Conservation (phyloP, 805 yeast genomes). For the Babjeviella inositovora region DNA sequence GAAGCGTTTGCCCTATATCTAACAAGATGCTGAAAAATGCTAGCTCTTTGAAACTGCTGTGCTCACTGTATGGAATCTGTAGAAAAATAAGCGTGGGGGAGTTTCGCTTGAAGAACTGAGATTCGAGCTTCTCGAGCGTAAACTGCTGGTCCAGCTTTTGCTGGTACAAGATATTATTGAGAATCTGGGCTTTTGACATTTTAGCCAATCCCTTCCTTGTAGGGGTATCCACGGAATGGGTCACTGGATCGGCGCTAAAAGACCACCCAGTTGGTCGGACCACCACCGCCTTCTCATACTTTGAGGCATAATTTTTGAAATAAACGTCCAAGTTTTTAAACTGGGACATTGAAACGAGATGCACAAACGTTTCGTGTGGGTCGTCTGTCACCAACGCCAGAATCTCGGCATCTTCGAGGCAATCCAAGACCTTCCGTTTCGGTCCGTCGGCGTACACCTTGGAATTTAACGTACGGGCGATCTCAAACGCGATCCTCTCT, state of each 20-base stretch:
- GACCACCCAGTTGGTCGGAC: constrained; percentile 90
- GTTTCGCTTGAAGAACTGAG: constrained; percentile 13
- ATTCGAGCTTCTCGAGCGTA: constrained; percentile 10
- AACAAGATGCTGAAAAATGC: constrained; percentile 43
- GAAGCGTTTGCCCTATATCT: constrained; percentile 37
- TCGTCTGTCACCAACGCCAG: constrained; percentile 21
- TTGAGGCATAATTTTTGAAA: constrained; percentile 24
- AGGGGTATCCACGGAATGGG: constrained; percentile 3
- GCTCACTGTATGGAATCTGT: constrained; percentile 86
- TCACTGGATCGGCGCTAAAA: constrained; percentile 13
- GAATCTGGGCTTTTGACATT: constrained; percentile 2
- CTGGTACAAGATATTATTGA: constrained; percentile 3
- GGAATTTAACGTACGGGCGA: constrained; percentile 34
- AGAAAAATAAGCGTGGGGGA: constrained; percentile 33
- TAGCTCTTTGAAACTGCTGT: constrained; percentile 77
- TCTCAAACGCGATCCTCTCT: constrained; percentile 61
- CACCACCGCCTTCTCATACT: constrained; percentile 51
- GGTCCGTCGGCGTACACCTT: constrained; percentile 37
- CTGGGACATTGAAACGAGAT: constrained; percentile 56
- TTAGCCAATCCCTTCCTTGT: constrained; percentile 3
- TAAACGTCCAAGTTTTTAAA: constrained; percentile 30
- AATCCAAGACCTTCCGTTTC: constrained; percentile 26
- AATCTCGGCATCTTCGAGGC: constrained; percentile 26
- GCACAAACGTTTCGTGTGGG: constrained; percentile 38
- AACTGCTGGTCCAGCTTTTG: background rate